Percentiles rank a stretch among this genome's conserved stretches.
Evolutionary conservation across 1,284 basidiomycete genomes (phyloP).

Genomic region (Puccinia triticina): DNA sequence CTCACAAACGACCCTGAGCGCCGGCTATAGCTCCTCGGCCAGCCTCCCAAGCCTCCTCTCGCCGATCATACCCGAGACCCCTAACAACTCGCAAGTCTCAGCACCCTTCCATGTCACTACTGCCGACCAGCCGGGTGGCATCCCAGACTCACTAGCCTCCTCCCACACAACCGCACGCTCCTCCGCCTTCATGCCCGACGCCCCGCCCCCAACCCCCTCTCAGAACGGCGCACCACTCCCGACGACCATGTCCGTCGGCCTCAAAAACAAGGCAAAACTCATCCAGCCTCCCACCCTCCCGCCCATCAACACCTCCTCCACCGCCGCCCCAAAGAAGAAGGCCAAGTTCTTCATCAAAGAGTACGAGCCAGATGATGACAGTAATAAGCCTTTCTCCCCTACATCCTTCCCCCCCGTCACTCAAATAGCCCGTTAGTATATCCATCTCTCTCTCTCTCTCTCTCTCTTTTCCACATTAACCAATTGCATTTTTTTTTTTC

Average conservation of each 20-base stretch:
- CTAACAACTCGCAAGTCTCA: conserved; percentile 40
- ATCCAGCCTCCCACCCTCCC: background rate
- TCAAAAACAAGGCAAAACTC: background rate
- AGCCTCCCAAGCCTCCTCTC: conserved; percentile 18
- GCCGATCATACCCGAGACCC: conserved; percentile 41
- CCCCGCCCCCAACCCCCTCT: conserved; percentile 36
- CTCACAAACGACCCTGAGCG: background rate
- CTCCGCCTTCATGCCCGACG: conserved; percentile 22
- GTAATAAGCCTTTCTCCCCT: conserved; percentile 13
- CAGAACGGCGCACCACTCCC: conserved; percentile 27
- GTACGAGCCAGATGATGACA: conserved; percentile 33
- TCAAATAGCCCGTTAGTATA: background rate
- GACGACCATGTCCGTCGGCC: conserved; percentile 34
- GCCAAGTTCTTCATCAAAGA: conserved; percentile 41
- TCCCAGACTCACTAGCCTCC: conserved; percentile 6
- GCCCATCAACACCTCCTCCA: background rate
- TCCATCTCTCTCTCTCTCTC: background rate
- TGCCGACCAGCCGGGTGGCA: background rate
- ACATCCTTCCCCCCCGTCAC: conserved; percentile 4
- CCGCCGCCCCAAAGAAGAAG: conserved; percentile 9
- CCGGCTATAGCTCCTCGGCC: background rate
- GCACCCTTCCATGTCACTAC: conserved; percentile 2
- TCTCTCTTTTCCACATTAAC: background rate
- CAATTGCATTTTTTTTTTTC: background rate
- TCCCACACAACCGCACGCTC: conserved; percentile 8